phyloP scores from a whole-genome alignment of 495 filamentous ascomycete species.

The Lineolata rhizophorae region DNA sequence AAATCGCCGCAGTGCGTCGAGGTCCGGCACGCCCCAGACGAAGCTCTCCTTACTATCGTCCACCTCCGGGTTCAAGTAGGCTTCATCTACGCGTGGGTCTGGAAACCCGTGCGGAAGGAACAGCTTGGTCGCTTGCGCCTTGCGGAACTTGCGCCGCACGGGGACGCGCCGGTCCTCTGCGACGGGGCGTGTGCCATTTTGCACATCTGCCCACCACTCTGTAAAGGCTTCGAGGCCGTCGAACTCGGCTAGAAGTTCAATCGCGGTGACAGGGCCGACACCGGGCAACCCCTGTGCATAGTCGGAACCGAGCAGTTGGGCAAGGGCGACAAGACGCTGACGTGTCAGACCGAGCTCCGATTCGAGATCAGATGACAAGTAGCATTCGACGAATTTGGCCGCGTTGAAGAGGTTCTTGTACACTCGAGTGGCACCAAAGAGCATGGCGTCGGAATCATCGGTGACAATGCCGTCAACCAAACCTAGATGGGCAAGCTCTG shows the following conservation, averaged over 20 bases:
- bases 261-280: conserved; percentile 77
- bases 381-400: conserved; percentile 93
- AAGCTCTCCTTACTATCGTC: conserved; percentile 58
- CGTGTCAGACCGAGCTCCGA: conserved; percentile 72
- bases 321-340: conserved; percentile 61
- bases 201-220: conserved; percentile 71
- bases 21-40: conserved; percentile 86
- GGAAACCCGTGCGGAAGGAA: conserved; percentile 70
- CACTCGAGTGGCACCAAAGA: conserved; percentile 86
- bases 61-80: conserved; percentile 71
- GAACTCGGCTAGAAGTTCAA: conserved; percentile 90
- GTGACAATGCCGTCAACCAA: conserved; percentile 97
- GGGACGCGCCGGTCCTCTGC: conserved; percentile 27
- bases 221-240: conserved; percentile 41
- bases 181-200: conserved; percentile 30
- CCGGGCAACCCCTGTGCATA: conserved; percentile 84
- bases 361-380: conserved; percentile 67
- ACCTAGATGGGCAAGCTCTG: conserved; percentile 62
- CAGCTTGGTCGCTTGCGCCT: conserved; percentile 46
- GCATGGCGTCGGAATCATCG: conserved; percentile 89
- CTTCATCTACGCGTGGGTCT: conserved; percentile 45
- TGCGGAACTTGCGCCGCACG: conserved; percentile 63
- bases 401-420: conserved; percentile 99
- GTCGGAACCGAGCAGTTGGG: conserved; percentile 76
- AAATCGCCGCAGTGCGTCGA: conserved; percentile 65